Conservation (phyloP, 345 rosid genomes). For the Salix viminalis region DNA sequence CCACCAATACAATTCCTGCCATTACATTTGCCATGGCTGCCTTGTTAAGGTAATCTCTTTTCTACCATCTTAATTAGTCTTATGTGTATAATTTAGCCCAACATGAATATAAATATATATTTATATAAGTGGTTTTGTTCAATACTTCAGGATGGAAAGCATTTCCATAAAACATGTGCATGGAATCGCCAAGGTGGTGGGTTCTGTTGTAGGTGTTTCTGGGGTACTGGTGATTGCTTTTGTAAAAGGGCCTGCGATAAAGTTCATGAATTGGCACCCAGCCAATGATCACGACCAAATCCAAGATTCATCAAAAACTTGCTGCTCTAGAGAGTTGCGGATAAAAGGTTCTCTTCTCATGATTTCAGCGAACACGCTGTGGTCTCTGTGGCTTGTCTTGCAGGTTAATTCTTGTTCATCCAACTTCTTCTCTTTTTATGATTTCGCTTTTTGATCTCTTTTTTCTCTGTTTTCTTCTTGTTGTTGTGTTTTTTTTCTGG, state of each 20-base stretch:
- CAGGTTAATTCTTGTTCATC: constrained; percentile 42
- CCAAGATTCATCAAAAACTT: constrained; percentile 12
- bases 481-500: background rate
- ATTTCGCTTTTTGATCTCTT: background rate
- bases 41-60: constrained; percentile 39
- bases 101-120: background rate
- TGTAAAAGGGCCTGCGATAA: constrained; percentile 65
- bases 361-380: constrained; percentile 64
- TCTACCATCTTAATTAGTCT: background rate
- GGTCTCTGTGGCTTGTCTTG: constrained; percentile 80
- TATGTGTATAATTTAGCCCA: background rate
- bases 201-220: constrained; percentile 49
- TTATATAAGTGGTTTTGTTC: background rate
- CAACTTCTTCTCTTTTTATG: background rate
- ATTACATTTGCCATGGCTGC: constrained; percentile 65
- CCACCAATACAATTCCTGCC: constrained; percentile 72
- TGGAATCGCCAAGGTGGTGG: constrained; percentile 69
- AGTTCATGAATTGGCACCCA: constrained; percentile 26
- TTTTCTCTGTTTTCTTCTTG: background rate
- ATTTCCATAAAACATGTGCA: constrained; percentile 23
- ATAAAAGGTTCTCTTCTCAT: constrained; percentile 71
- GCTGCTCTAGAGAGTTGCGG: constrained; percentile 24
- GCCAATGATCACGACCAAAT: constrained; percentile 10
- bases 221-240: constrained; percentile 82
- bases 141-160: constrained; percentile 40